A percentile compares a stretch with the other conserved stretches of the same genome.
These are phyloP conservation scores for Tuber umbilicatum DNA, from an alignment of 495 filamentous ascomycete species.

Conservation along the genomic window DNA sequence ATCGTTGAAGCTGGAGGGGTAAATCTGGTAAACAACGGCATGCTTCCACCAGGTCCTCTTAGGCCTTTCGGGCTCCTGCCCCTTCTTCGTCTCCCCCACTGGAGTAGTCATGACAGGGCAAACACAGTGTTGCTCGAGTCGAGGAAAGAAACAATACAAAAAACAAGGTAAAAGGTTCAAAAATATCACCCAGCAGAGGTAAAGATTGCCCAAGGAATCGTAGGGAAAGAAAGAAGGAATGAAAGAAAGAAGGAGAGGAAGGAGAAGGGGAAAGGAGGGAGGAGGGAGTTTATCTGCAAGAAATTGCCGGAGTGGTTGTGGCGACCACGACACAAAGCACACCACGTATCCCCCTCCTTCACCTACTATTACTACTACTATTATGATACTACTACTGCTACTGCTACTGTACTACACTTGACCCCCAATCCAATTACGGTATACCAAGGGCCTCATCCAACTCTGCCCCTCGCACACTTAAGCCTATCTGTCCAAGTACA, in stretches of 20 bases:
- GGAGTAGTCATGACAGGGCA: background rate
- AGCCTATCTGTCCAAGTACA: background rate
- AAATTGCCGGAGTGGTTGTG: background rate
- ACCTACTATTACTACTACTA: background rate
- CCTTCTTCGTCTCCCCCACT: background rate
- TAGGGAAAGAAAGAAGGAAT: background rate
- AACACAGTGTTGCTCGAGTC: background rate
- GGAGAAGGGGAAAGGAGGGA: background rate
- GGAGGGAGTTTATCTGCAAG: background rate
- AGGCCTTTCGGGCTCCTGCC: slow-evolving; percentile 6
- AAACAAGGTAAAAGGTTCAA: background rate
- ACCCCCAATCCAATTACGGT: background rate
- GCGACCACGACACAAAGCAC: background rate
- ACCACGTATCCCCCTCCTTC: background rate
- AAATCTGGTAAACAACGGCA: slow-evolving; percentile 59
- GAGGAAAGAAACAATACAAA: background rate
- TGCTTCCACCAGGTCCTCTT: slow-evolving; percentile 38
- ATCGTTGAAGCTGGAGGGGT: slow-evolving; percentile 61
- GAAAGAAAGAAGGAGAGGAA: background rate
- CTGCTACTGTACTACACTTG: background rate
- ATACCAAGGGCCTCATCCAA: background rate
- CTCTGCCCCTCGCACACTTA: background rate
- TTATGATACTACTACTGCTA: background rate
- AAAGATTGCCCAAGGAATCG: background rate
- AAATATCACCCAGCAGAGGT: background rate